Evolutionary conservation across 306 rosid genomes (phyloP).

Genomic region (Pueraria montana): DNA sequence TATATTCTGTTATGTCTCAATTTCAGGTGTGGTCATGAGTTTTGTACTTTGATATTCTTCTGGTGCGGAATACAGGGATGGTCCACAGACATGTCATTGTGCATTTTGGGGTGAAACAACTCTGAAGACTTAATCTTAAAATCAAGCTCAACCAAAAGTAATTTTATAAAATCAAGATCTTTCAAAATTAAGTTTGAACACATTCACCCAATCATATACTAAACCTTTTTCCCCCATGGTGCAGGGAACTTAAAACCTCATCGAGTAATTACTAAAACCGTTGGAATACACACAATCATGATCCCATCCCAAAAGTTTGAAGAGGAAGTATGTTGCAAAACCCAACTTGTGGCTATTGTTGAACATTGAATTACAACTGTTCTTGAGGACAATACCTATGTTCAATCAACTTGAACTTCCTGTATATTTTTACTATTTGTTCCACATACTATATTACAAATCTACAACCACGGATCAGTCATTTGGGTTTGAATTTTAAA

Average conservation of each 20-base stretch:
- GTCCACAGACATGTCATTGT: no score
- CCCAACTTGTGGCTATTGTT: not conserved
- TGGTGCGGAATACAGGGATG: no score
- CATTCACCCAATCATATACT: not conserved
- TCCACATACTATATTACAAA: not conserved
- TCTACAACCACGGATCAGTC: not conserved
- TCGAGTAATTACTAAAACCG: not conserved
- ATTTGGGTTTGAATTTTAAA: not conserved
- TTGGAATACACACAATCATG: not conserved
- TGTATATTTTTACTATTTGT: not conserved
- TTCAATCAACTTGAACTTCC: no score
- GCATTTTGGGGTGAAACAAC: no score
- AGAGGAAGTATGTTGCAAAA: not conserved
- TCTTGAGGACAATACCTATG: not conserved
- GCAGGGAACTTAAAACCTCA: not conserved
- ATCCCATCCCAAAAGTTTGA: not conserved
- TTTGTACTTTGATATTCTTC: no score
- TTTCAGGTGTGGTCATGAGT: conserved; percentile 73
- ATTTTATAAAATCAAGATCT: no score
- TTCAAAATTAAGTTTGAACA: no score
- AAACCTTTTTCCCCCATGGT: not conserved
- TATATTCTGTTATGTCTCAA: conserved; percentile 15
- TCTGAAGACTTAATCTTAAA: no score
- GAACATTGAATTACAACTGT: not conserved
- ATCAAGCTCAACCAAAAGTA: not conserved